Evolutionary conservation across 169 alveolate genomes (phyloP), one percentile per base, ranked within the genome.

Genomic region (Theileria sp.): DNA sequence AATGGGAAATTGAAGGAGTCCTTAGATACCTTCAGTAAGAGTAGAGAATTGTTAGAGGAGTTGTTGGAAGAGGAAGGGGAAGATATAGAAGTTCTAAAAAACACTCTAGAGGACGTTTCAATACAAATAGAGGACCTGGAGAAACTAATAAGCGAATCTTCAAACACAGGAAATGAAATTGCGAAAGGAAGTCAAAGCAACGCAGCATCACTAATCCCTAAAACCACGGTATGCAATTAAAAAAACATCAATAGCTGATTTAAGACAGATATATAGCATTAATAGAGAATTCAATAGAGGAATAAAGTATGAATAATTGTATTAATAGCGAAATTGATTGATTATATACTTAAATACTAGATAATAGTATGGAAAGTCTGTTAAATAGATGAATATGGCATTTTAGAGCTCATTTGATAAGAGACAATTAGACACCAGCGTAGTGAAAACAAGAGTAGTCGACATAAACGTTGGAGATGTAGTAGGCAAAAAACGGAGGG

Each of bases 151-250:
- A 21, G 34, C 8, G 79, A 75, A 50, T 66, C 70, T 49, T 30
- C 86, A n/a, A 13, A n/a, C 2, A 28, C 78, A 17, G 67, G 50
- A 0, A n/a, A 19, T 12, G 61, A 65, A 12, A 64, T 56, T 7
- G 21, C 30, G 6, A 36, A 78, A 38, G 90, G 90, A 26, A 84
- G 90, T 78, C 90, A 84, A 50, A 38, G 86, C 78, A 61, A 84
- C 32, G 90, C 90, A 10, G 90, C 84, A 13, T 56, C 81, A 6
- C 56, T 78, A 0, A 74, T 84, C 17, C 90, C 90, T 17, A 66
- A 84, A 68, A 84, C 90, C 12, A 84, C 90, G 71, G 90, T 84
- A 64, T 7, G 86, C 38, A 26, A 3, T 1, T 28, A 28, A 15
- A 28, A 28, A 4, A 28, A 4, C 12, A 61, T 61, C 19, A 44